These are phyloP conservation scores for Colletotrichum musicola DNA, from an alignment of 2,329 filamentous ascomycete genomes.

Conservation along the genomic window DNA sequence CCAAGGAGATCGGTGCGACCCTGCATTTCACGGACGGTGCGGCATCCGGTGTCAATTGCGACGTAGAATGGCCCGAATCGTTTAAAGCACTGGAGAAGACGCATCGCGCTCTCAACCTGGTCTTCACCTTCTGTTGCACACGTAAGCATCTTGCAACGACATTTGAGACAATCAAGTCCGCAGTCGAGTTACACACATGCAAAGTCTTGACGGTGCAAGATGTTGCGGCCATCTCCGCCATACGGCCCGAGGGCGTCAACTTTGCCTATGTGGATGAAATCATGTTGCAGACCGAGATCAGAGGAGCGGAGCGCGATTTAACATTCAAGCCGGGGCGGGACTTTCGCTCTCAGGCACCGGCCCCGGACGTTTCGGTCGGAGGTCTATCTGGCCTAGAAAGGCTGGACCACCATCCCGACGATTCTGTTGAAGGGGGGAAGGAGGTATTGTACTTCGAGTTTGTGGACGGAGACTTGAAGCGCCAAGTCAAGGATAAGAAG, in stretches of 20 bases:
- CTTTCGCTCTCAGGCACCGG: slow-evolving; percentile 62
- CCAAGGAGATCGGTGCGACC: slow-evolving; percentile 39
- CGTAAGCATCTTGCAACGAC: slow-evolving; percentile 93
- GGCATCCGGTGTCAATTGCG: slow-evolving; percentile 45
- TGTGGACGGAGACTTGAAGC: slow-evolving; percentile 89
- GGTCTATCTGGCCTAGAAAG: slow-evolving; percentile 64
- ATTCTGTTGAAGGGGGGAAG: slow-evolving; percentile 54
- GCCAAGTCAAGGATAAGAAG: slow-evolving; percentile 78
- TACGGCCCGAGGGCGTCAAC: slow-evolving; percentile 82
- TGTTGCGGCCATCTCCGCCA: slow-evolving; percentile 82
- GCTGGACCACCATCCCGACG: slow-evolving; percentile 50
- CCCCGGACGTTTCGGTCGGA: slow-evolving; percentile 68
- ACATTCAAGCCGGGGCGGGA: slow-evolving; percentile 70
- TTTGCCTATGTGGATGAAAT: slow-evolving; percentile 91
- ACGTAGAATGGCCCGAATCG: slow-evolving; percentile 76
- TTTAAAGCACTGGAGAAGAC: slow-evolving; percentile 81
- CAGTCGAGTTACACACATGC: slow-evolving; percentile 87
- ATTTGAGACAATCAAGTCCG: slow-evolving; percentile 85
- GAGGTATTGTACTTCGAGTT: slow-evolving; percentile 94
- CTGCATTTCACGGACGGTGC: slow-evolving; percentile 31
- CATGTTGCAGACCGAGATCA: slow-evolving; percentile 83
- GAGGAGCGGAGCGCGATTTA: slow-evolving; percentile 75
- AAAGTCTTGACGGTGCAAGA: slow-evolving; percentile 79
- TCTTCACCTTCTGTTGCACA: slow-evolving; percentile 95
- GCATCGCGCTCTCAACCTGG: slow-evolving; percentile 88